Base-by-base conservation (phyloP, 768 basidiomycete species). In the Lyophyllum shimeji region DNA sequence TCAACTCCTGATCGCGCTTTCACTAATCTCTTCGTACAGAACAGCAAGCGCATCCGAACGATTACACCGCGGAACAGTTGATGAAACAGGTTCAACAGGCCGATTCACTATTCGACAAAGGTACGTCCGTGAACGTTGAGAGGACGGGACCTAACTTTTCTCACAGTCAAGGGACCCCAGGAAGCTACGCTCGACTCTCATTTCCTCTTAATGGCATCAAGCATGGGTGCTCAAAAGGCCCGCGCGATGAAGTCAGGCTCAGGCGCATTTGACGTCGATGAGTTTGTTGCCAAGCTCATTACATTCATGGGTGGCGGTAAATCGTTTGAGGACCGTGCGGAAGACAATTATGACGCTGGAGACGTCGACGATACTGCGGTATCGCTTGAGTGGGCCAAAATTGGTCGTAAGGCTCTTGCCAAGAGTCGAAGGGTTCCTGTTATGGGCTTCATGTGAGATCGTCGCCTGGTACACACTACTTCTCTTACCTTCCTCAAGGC, bases 151-250 rank as follows among this genome's bases (percentile, higher is more conserved):
- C 20, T 34, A 18, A 45, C 50, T 37, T 20, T 27, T 53, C 53
- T 33, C 57, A 29, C 57, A 88, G 90, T 94, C 53, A 84, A 84
- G 67, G 87, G 85, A 18, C 89, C 94, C 0, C 86, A 89, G 50
- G 93, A 97, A 65, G 95, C 96, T 3, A 87, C 91, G 0, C 81
- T 98, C 11, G 97, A 98, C 69, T 94, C 96, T 0, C 79, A 82
- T 40, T 80, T 95, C 21, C 82, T 98, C 24, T 71, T 90, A 1
- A 82, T 85, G 66, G 85, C 89, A 11, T 87, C 92, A 2, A 87
- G 84, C 57, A 83, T 93, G 63, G 85, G 89, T 43, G 87, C 91
- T 1, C 86, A 87, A 62, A 89, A 95, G 67, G 95, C 95, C n/a
- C 89, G 92, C 27, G 86, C 86, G 27, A 87, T 96, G 84, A 94